Evolutionary conservation across 108 stramenopile genomes (phyloP), one percentile per base, ranked within the genome.

Genomic region (Cyclotella atomus): DNA sequence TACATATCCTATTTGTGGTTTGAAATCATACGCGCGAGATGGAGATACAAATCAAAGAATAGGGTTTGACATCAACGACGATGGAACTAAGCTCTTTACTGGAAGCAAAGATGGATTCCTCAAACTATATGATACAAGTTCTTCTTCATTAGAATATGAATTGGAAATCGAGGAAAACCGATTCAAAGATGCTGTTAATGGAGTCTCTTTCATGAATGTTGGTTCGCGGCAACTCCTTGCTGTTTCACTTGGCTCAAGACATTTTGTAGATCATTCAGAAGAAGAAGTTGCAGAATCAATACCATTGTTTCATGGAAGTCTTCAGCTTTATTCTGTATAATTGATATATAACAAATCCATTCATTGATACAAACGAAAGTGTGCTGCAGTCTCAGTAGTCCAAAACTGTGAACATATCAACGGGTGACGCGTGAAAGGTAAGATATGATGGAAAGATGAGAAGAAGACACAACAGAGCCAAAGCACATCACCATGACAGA

Each of bases 41-140:
- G 83, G 84, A 28, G 84, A 89, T 62, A 91, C 93, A 16, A 95
- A 95, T 82, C 93, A 95, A 70, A 65, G 91, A 29, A 61, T 95
- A 23, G 88, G 81, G 30, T 95, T 95, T 71, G 79, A 83, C 54
- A 45, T 89, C 1, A 64, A 91, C 38, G 73, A 64, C 3, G 25
- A 32, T 47, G 69, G 83, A 17, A 54, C 79, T 27, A 60, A 46
- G 34, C 46, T 94, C 19, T 90, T 77, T 7, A 88, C 88, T 38
- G 63, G 60, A 12, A 76, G 82, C 43, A 79, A 65, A 1, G 87
- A 81, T 30, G 75, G 80, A 7, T 8, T 66, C 30, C 84, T 91
- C 16, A 77, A 85, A 64, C 44, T 87, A 0, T 91, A 91, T 65
- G 75, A 88, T 36, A 59, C 59, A 36, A 38, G 19, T 43, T 60